Conservation (phyloP, 2,329 filamentous ascomycete species). For the Cladosporium sp. region DNA sequence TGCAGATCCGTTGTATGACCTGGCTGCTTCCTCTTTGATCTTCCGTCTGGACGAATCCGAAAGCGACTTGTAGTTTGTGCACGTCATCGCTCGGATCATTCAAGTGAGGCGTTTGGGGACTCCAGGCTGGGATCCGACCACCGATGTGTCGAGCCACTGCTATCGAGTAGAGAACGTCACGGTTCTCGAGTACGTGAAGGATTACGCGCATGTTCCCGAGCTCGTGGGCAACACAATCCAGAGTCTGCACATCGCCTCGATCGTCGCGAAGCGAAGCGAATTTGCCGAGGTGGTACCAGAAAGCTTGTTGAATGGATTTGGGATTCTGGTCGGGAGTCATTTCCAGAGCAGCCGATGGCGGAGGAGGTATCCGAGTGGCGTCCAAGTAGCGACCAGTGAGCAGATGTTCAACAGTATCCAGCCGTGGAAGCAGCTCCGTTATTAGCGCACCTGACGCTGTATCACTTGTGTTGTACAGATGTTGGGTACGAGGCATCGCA, state of each 20-base stretch:
- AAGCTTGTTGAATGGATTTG: conserved; percentile 40
- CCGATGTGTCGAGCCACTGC: conserved; percentile 73
- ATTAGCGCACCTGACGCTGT: conserved; percentile 44
- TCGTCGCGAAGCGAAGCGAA: conserved; percentile 65
- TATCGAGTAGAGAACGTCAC: conserved; percentile 86
- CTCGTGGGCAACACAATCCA: conserved; percentile 49
- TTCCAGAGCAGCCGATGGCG: conserved; percentile 32
- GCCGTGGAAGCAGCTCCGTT: conserved; percentile 60
- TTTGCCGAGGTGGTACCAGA: conserved; percentile 76
- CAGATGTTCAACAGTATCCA: conserved; percentile 72
- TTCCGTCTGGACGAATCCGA: conserved; percentile 45
- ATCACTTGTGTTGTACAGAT: conserved; percentile 34
- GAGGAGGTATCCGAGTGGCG: conserved; percentile 52
- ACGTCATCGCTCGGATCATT: conserved; percentile 36
- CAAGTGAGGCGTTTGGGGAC: conserved; percentile 22
- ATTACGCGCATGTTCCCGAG: conserved; percentile 64
- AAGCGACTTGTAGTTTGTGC: conserved; percentile 46
- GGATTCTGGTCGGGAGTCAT: conserved; percentile 43
- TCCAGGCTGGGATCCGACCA: conserved; percentile 49
- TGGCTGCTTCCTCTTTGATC: conserved; percentile 43
- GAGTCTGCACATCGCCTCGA: conserved; percentile 48
- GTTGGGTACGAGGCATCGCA: conserved; percentile 35
- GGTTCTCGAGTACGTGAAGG: conserved; percentile 76
- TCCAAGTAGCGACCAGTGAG: conserved; percentile 68
- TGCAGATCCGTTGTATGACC: conserved; percentile 45